These are phyloP conservation scores for Viola pubescens DNA, from an alignment of 441 rosid genomes.

Conservation along the genomic window DNA sequence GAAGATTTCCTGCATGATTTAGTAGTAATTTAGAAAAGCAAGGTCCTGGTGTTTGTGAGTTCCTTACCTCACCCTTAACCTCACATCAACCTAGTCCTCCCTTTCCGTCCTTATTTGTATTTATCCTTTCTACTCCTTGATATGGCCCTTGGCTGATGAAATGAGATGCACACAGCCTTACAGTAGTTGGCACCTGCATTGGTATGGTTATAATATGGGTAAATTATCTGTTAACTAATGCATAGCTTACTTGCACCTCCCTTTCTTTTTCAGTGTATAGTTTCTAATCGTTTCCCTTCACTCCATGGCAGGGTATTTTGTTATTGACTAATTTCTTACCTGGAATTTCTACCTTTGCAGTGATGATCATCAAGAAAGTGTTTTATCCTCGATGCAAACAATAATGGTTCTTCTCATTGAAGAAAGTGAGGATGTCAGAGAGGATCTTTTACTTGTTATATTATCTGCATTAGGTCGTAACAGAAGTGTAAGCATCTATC, in stretches of 20 bases:
- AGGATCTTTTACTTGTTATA: constrained; percentile 68
- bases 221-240: no score
- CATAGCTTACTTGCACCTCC: no score
- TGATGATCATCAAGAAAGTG: constrained; percentile 91
- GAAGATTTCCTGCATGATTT: background rate
- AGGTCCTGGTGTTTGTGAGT: background rate
- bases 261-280: no score
- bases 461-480: constrained; percentile 77
- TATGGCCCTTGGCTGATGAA: no score
- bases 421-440: constrained; percentile 89
- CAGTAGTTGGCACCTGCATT: no score
- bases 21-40: background rate
- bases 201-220: no score
- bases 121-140: no score
- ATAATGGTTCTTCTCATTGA: constrained; percentile 84
- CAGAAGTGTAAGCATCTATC: constrained; percentile 54
- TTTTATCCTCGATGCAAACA: constrained; percentile 85
- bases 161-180: no score
- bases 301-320: background rate
- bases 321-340: constrained; percentile 7
- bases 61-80: background rate
- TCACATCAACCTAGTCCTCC: no score
- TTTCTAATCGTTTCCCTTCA: no score
- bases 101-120: no score
- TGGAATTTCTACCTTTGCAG: constrained; percentile 41